Evolutionary conservation across 352 stramenopile species (phyloP), one percentile per base, ranked within the genome.

Genomic region (Phytophthora agathidicida): DNA sequence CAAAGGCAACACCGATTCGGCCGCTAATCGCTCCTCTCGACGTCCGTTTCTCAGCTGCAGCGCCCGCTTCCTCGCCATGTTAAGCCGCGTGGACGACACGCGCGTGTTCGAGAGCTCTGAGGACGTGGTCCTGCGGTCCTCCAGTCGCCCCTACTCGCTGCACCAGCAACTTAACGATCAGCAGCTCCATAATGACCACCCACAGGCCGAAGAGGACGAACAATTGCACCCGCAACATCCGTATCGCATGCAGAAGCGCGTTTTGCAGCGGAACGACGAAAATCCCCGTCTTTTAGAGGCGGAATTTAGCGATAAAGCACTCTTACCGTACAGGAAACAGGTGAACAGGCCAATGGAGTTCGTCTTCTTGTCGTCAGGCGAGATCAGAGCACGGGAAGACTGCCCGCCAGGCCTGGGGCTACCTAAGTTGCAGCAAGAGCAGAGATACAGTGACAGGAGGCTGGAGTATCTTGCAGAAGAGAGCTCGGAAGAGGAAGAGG

Each of bases 21-120:
- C n/a, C n/a, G n/a, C n/a, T n/a, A n/a, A n/a, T n/a, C n/a, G n/a
- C n/a, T n/a, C n/a, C n/a, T n/a, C n/a, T n/a, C n/a, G n/a, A n/a
- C n/a, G 41, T 10, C 17, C 47, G 47, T 56, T 51, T 19, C 14
- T 19, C 19, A 23, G 9, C 30, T 17, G 26, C 49, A 14, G 31
- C 28, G 19, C 35, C n/a, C n/a, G n/a, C n/a, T n/a, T n/a, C n/a
- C n/a, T n/a, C 41, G 41, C 24, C 33, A 84, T 91, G 81, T 58
- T 89, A 41, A 82, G 81, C 47, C 79, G 75, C 31, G 37, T 85
- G 14, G 60, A 85, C 44, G 79, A 88, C 48, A 65, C 66, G 58
- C 81, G 79, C 65, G 77, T 89, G 41, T 91, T 91, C 57, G 64
- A 66, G 20, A 77, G 69, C 52, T 91, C 79, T 0, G 58, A 84